Base-by-base conservation (phyloP, 2,329 filamentous ascomycete genomes). In the Tolypocladium endophyticum region DNA sequence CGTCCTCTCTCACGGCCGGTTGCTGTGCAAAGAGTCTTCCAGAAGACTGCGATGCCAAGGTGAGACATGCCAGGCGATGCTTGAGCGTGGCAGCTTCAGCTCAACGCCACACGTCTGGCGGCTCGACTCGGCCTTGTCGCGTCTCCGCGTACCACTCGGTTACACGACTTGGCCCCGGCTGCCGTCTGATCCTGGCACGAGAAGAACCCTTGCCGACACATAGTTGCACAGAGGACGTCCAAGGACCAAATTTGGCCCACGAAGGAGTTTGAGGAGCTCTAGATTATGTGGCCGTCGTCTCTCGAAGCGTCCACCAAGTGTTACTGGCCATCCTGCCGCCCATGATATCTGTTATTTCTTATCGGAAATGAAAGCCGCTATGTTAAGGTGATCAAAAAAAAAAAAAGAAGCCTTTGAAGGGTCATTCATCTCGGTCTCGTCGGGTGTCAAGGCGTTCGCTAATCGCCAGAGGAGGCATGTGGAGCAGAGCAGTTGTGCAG, bases 271-370 rank as follows among this genome's bases (percentile, higher is more conserved):
- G 55, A 47, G 55, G 43, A 60, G 55, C 56, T 54, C 53, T 53
- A 36, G 14, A 39, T 23, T 43, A 57, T 60, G 56, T 60, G 58
- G 45, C 58, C 25, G 55, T 36, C 43, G 36, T 57, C 38, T 45
- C 36, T 45, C 54, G 2, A 20, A 39, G 43, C 30, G 23, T 20
- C 30, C 14, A 36, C 58, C 45, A 28, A 57, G 38, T 23, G 30
- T 47, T 16, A 50, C 23, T 47, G 41, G 47, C 55, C 35, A 41
- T 30, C 16, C 54, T 30, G 45, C 50, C 45, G 58, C 38, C 35
- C 41, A 52, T 50, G 20, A 25, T 30, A 9, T 11, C 28, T 8
- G 23, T 18, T 47, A 11, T 47, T 20, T 11, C 47, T 25, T 7
- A 25, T 20, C 18, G 47, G n/a, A 33, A 18, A 16, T 33, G 18